Evolutionary conservation across 768 basidiomycete species (phyloP).

Genomic region (Hortiboletus flavorubellus): DNA sequence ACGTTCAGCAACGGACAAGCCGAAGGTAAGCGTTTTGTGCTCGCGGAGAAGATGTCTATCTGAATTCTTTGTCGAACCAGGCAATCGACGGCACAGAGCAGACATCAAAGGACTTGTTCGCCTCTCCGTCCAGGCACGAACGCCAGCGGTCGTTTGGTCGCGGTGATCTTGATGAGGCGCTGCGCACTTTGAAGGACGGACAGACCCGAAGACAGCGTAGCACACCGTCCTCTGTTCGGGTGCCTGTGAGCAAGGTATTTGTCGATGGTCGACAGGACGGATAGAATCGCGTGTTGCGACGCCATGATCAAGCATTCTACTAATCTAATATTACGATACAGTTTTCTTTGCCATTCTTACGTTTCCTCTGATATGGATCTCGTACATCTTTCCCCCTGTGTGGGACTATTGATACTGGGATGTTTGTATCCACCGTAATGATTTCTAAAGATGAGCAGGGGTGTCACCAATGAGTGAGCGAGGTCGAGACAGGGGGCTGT

Average conservation of each 20-base stretch:
- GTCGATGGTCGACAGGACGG: slow-evolving; percentile 23
- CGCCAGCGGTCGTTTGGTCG: slow-evolving; percentile 59
- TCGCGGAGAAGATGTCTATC: neutral
- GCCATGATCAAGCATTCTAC: neutral
- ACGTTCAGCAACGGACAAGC: neutral
- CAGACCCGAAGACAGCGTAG: slow-evolving; percentile 23
- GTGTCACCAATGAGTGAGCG: neutral
- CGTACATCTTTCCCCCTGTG: neutral
- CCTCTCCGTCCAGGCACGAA: slow-evolving; percentile 41
- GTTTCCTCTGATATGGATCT: neutral
- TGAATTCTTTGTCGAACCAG: slow-evolving; percentile 28
- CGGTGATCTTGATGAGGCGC: slow-evolving; percentile 81
- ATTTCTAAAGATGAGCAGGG: neutral
- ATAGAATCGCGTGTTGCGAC: neutral
- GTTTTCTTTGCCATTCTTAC: neutral
- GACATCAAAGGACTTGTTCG: slow-evolving; percentile 26
- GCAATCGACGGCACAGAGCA: slow-evolving; percentile 38
- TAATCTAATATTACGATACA: neutral
- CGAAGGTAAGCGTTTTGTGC: slow-evolving; percentile 4
- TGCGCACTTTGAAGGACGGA: slow-evolving; percentile 74
- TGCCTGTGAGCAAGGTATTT: slow-evolving; percentile 23
- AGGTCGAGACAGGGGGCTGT: neutral
- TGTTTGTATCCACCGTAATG: neutral
- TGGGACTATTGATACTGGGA: neutral
- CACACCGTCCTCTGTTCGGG: slow-evolving; percentile 13